phyloP scores from a whole-genome alignment of 108 stramenopile species.

The Stephanodiscus minutulus region DNA sequence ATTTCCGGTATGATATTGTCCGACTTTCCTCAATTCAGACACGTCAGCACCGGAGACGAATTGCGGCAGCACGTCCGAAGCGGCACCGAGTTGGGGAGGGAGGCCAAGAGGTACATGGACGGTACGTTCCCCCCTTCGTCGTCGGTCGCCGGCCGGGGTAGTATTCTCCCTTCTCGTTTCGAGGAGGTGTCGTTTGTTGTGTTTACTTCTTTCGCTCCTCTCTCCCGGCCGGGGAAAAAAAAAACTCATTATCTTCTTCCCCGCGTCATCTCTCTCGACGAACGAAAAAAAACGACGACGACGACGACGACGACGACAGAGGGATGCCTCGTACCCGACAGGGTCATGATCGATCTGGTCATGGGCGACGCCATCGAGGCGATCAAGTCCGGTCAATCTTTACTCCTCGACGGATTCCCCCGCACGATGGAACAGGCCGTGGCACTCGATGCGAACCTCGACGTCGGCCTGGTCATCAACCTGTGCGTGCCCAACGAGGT shows the following conservation, averaged over 20 bases:
- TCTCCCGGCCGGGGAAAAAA: too few relatives aligned
- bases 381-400: conserved; percentile 61
- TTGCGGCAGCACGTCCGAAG: conserved; percentile 90
- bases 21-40: conserved; percentile 86
- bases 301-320: conserved; percentile 9
- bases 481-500: conserved; percentile 93
- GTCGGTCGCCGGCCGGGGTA: too few relatives aligned
- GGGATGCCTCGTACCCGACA: conserved; percentile 90
- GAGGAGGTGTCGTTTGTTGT: too few relatives aligned
- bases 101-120: conserved; percentile 91
- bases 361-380: conserved; percentile 72
- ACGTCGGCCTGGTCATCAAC: conserved; percentile 92
- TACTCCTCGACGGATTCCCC: conserved; percentile 97
- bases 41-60: conserved; percentile 95
- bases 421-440: conserved; percentile 93
- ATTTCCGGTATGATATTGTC: conserved; percentile 89
- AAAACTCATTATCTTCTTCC: too few relatives aligned
- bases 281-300: not conserved
- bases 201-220: too few relatives aligned
- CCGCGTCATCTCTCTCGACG: too few relatives aligned
- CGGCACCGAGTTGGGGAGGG: conserved; percentile 75
- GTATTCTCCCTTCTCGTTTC: too few relatives aligned
- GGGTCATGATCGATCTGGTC: conserved; percentile 90
- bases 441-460: conserved; percentile 80
- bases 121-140: conserved; percentile 28